Base-by-base conservation (phyloP, 2,329 filamentous ascomycete genomes). In the Rhytidhysteron rufulum region DNA sequence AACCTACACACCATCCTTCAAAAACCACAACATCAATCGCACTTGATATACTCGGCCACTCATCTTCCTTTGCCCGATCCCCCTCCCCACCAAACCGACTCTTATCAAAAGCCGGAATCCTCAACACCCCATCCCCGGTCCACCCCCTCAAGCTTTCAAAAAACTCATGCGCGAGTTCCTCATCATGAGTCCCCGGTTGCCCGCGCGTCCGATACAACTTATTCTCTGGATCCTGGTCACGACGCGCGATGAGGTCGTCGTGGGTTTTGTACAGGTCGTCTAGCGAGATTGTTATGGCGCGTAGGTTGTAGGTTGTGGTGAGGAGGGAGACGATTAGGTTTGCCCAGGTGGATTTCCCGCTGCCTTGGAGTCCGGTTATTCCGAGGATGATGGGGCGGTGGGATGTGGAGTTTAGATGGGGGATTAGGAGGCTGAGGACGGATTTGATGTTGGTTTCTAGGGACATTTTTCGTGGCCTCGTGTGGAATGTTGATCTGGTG, bases 181-280 rank as follows among this genome's bases (percentile, higher is more conserved):
- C 70, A 55, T 95, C 89, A 63, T 95, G 90, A 0, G 89, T 84
- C 34, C 84, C 86, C 5, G 89, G 89, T 59, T 95, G 85, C 15
- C 89, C 90, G 33, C 89, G 80, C 53, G 88, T 84, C 55, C 88
- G 85, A 34, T 95, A 73, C 3, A 96, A 76, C 16, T 79, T 78
- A 57, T 95, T 95, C 27, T 76, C 66, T 0, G 85, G 78, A 56
- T 93, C 73, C 5, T 75, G 66, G 32, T 74, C 65, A 19, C 85
- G 82, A 17, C 94, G 78, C 2, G 73, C 71, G 20, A 75, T 62
- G 62, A 93, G 86, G 48, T 83, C 76, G 17, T 72, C 69, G 60
- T 87, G 87, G 11, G 80, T 75, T 39, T 94, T 80, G 68, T 96
- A 95, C 53, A 96, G 82, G 68, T 95, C 89, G 63, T 96, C 90